phyloP scores from a whole-genome alignment of 352 stramenopile genomes.

The Phytophthora syringae region DNA sequence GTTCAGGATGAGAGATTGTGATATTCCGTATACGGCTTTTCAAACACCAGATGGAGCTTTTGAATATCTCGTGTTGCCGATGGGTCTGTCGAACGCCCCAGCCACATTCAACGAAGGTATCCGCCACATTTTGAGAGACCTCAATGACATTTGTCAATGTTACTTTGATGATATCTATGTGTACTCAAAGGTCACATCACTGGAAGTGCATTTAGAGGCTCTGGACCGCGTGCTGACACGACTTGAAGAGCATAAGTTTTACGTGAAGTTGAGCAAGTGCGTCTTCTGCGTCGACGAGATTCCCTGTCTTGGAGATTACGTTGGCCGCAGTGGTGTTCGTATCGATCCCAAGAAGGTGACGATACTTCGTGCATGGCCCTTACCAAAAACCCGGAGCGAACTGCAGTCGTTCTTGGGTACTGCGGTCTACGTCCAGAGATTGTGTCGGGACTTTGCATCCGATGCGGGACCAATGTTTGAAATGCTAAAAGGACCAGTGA shows the following conservation, averaged over 20 bases:
- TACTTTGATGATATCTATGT: not conserved
- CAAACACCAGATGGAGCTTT: not conserved
- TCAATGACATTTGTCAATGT: not conserved
- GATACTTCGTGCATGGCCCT: too few relatives aligned
- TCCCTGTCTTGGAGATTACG: too few relatives aligned
- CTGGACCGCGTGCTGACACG: not conserved
- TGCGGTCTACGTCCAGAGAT: not conserved
- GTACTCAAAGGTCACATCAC: not conserved
- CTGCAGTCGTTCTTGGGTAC: not conserved
- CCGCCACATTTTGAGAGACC: not conserved
- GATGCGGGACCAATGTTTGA: not conserved
- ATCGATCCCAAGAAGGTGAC: too few relatives aligned
- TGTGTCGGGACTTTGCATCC: not conserved
- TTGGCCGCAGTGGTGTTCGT: too few relatives aligned
- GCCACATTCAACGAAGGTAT: not conserved
- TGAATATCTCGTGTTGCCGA: not conserved
- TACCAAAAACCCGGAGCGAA: too few relatives aligned
- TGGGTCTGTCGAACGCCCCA: not conserved
- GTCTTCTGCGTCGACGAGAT: too few relatives aligned
- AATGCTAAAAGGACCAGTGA: not conserved
- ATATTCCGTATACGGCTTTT: not conserved
- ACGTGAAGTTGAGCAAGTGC: too few relatives aligned
- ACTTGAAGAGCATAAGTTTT: not conserved
- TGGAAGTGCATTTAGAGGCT: not conserved
- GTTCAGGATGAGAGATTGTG: not conserved